Percentiles rank a stretch among this genome's conserved stretches.
These are phyloP conservation scores for Phaeoacremonium minimum DNA, from an alignment of 2,329 filamentous ascomycete species.

Conservation along the genomic window DNA sequence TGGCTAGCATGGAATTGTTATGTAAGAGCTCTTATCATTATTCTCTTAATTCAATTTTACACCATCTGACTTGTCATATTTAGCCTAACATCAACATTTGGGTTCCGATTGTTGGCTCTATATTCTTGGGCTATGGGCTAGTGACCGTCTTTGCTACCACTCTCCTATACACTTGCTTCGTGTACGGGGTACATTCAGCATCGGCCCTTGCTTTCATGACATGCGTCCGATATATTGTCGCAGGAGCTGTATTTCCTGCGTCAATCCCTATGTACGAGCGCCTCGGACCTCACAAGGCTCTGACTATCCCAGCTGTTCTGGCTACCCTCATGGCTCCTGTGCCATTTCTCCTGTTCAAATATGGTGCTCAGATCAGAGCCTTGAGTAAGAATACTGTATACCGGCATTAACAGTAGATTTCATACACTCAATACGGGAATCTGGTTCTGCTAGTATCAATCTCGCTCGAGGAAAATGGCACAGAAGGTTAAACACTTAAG, in stretches of 20 bases:
- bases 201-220: constrained; percentile 35
- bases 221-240: constrained; percentile 31
- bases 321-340: constrained; percentile 32
- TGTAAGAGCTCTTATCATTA: constrained; percentile 9
- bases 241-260: constrained; percentile 25
- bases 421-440: too few species aligned
- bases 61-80: too few species aligned
- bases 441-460: too few species aligned
- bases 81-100: constrained; percentile 25
- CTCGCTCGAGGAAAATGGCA: too few species aligned
- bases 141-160: constrained; percentile 34
- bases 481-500: too few species aligned
- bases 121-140: constrained; percentile 35
- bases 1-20: constrained; percentile 40
- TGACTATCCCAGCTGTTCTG: constrained; percentile 32
- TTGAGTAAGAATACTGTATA: constrained; percentile 25
- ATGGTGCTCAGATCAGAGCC: constrained; percentile 24
- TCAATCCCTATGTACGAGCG: constrained; percentile 28
- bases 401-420: too few species aligned
- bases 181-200: constrained; percentile 33
- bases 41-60: too few species aligned
- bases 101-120: constrained; percentile 29
- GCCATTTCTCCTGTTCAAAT: constrained; percentile 37
- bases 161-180: constrained; percentile 44
- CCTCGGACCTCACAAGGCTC: constrained; percentile 29